phyloP scores from a whole-genome alignment of 2,329 filamentous ascomycete species.

The Trichoderma guizhouense region DNA sequence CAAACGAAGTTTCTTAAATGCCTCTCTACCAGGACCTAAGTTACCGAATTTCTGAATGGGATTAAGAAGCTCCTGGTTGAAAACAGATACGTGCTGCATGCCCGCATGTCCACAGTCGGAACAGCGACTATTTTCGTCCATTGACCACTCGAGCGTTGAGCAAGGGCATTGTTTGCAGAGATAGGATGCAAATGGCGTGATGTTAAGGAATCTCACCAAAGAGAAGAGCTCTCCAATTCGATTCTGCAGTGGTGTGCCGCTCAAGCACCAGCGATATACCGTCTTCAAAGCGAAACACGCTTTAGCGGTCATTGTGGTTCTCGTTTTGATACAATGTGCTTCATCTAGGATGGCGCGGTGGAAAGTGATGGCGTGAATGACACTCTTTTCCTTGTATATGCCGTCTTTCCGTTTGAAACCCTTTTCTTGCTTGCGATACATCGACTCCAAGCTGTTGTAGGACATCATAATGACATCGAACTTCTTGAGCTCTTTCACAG shows the following conservation, averaged over 20 bases:
- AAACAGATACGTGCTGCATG: slow-evolving; percentile 56
- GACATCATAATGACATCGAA: slow-evolving; percentile 97
- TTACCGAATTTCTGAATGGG: slow-evolving; percentile 67
- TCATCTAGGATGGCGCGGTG: slow-evolving; percentile 94
- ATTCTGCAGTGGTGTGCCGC: slow-evolving; percentile 93
- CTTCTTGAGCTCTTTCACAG: slow-evolving; percentile 69
- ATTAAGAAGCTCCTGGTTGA: slow-evolving; percentile 93
- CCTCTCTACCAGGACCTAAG: slow-evolving; percentile 59
- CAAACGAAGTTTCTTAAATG: slow-evolving; percentile 77
- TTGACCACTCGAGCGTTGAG: slow-evolving; percentile 76
- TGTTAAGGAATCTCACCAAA: slow-evolving; percentile 83
- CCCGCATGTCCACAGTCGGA: slow-evolving; percentile 53
- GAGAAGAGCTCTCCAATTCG: slow-evolving; percentile 98
- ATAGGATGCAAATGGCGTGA: slow-evolving; percentile 87
- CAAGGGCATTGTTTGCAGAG: slow-evolving; percentile 87
- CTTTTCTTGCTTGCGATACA: slow-evolving; percentile 88
- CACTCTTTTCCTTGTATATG: slow-evolving; percentile 72
- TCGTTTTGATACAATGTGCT: slow-evolving; percentile 88
- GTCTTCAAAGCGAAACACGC: slow-evolving; percentile 90
- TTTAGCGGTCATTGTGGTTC: slow-evolving; percentile 87
- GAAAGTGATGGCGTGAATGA: slow-evolving; percentile 81
- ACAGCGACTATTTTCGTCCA: slow-evolving; percentile 70
- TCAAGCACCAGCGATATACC: slow-evolving; percentile 91
- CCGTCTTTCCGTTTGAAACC: slow-evolving; percentile 80
- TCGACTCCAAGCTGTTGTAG: slow-evolving; percentile 86